Evolutionary conservation across 1,284 basidiomycete genomes (phyloP), one percentile per base, ranked within the genome.

Genomic region (Peniophora sp.): DNA sequence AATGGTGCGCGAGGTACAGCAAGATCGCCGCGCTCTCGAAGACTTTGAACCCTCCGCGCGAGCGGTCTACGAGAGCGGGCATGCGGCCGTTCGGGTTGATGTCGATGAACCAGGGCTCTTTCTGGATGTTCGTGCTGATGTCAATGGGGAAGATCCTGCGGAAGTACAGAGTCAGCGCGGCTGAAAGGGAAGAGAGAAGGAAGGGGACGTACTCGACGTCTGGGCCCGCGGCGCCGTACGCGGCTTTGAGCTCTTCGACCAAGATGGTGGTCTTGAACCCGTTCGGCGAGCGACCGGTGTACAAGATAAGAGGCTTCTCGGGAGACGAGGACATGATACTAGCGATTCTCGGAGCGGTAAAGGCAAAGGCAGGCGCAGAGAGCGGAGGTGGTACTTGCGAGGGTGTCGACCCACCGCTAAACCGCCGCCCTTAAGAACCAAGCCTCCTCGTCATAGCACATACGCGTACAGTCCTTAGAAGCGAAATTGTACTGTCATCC

Each of bases 41-140:
- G 23, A 82, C 74, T 34, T 67, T 63, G 56, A 76, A 75, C 51
- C 74, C 68, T 54, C 68, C 62, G 32, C 71, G 64, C 27, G 66
- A 63, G 55, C 63, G 65, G 58, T 75, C 70, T 36, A 70, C 62
- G 49, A 78, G 60, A 9, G 73, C 72, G 5, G 80, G 80, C 57
- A 81, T 81, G 43, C 78, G 69, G 1, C 79, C 80, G 62, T 83
- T 83, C 6, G 80, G 80, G 68, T 81, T 81, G 58, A 87, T 66
- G 54, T 75, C 65, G 53, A 85, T 67, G 65, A 79, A 87, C 78
- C 78, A 83, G 10, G 74, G 71, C 63, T 81, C 73, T 69, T 75
- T 78, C 60, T 80, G 78, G 46, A 71, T 69, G 53, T 71, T 73
- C 54, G 72, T 69, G 24, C 60, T 59, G 54, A 88, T 72, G 46